These are phyloP conservation scores for Linaria vulgaris DNA, from an alignment of 257 asterid genomes.

Conservation along the genomic window DNA sequence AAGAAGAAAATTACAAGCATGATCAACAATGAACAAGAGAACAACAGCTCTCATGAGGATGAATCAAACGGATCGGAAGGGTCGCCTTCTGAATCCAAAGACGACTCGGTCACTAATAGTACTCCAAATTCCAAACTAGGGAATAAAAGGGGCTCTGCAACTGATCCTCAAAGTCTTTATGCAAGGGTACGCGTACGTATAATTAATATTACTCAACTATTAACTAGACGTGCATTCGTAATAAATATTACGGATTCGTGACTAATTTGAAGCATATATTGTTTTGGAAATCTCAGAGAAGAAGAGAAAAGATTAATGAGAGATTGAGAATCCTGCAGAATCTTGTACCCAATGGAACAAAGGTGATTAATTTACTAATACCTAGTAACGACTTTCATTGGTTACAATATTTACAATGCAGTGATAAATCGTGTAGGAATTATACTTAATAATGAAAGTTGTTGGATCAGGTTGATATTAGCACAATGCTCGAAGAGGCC, in stretches of 20 bases:
- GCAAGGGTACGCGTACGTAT: slow-evolving; percentile 60
- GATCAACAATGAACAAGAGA: slow-evolving; percentile 38
- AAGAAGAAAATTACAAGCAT: slow-evolving; percentile 38
- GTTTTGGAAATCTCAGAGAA: slow-evolving; percentile 45
- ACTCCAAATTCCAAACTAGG: slow-evolving; percentile 49
- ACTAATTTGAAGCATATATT: not conserved
- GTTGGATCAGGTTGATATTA: slow-evolving; percentile 63
- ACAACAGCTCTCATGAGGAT: slow-evolving; percentile 52
- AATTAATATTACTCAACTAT: not conserved
- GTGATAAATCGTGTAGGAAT: no score
- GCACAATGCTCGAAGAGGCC: slow-evolving; percentile 98
- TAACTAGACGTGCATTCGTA: no score
- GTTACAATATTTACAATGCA: no score
- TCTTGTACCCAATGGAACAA: slow-evolving; percentile 89
- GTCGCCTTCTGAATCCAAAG: slow-evolving; percentile 30
- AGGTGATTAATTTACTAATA: slow-evolving; percentile 34
- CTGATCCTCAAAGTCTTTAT: slow-evolving; percentile 88
- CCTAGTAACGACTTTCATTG: no score
- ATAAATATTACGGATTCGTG: not conserved
- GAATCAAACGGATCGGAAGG: slow-evolving; percentile 36
- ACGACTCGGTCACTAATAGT: slow-evolving; percentile 17
- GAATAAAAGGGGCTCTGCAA: slow-evolving; percentile 64
- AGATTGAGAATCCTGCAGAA: slow-evolving; percentile 79
- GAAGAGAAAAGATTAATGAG: slow-evolving; percentile 87
- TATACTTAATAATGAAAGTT: not conserved